Evolutionary conservation across 495 filamentous ascomycete genomes (phyloP), one percentile per base, ranked within the genome.

Genomic region (Amniculicola lignicola): DNA sequence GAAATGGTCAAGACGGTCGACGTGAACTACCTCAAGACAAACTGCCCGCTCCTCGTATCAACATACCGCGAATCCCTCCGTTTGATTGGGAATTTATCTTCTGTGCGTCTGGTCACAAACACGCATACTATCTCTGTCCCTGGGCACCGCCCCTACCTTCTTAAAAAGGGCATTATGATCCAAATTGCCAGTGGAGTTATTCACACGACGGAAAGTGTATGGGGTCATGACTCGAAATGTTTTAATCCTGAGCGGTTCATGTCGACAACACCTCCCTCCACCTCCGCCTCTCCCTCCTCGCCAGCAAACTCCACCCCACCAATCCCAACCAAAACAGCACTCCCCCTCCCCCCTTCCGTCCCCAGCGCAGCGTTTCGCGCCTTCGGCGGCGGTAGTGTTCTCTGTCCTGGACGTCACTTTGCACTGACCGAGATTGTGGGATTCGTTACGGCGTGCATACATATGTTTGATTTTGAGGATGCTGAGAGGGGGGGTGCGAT

Each of bases 401-500:
- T 76, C 31, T 79, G 76, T 58, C 74, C 75, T 18, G 76, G 77
- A 5, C 59, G 76, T 12, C 73, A 77, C 57, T 78, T 77, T 66
- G 75, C 74, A 1, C 70, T 60, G 9, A 64, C 62, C 14, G 74
- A 76, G 52, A 72, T 77, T 18, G 15, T 78, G 28, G 67, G 63
- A 0, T 29, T 75, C 27, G 66, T 69, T n/a, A 66, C 71, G 9
- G 66, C 71, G 65, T 54, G 76, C n/a, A 52, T 75, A 7, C 14
- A 76, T 60, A 66, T 69, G 12, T 73, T 72, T 54, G 73, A 78
- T 39, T 50, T 77, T 9, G 52, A 10, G 11, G 37, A 37, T 29
- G 12, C 4, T 27, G 31, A 24, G n/a, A 22, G 2, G 67, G 70
- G 29, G 42, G 50, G 6, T 37, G 66, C 57, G 69, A 61, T 42